A percentile compares a stretch with the other conserved stretches of the same genome.
phyloP scores from a whole-genome alignment of 2,329 filamentous ascomycete genomes.

The Immersiporthe knoxdaviesiana region DNA sequence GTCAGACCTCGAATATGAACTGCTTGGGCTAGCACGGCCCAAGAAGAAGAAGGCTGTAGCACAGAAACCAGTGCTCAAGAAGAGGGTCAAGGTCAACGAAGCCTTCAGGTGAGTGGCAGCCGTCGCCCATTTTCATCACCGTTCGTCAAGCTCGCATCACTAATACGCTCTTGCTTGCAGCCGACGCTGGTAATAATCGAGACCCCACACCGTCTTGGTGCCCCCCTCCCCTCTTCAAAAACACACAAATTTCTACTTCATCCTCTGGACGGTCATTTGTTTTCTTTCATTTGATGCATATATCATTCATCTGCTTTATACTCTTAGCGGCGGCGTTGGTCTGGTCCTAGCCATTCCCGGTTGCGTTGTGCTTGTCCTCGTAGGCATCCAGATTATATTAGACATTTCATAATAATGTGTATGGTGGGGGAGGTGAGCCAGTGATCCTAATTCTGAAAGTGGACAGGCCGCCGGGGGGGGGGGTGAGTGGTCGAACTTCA shows the following conservation, averaged over 20 bases:
- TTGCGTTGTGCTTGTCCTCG: not conserved
- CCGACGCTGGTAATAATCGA: slow-evolving; percentile 11
- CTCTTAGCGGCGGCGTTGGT: slow-evolving; percentile 10
- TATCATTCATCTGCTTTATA: not conserved
- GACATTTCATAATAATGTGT: slow-evolving; percentile 3
- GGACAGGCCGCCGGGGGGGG: too few species aligned
- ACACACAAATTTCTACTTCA: not conserved
- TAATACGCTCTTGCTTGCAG: not conserved
- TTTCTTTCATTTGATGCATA: not conserved
- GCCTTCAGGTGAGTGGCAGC: slow-evolving; percentile 27
- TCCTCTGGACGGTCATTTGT: not conserved
- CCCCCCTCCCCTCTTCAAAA: not conserved
- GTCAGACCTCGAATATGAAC: slow-evolving; percentile 31
- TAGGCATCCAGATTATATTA: not conserved
- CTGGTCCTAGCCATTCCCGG: not conserved
- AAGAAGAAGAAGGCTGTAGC: slow-evolving; percentile 24
- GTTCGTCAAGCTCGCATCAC: not conserved
- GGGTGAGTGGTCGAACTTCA: not conserved
- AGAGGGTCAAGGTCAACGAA: slow-evolving; percentile 24
- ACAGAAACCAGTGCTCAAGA: slow-evolving; percentile 18
- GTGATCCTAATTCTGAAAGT: not conserved
- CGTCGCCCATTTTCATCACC: not conserved
- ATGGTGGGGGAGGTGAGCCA: not conserved
- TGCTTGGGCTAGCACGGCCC: slow-evolving; percentile 26
- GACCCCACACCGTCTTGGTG: not conserved